phyloP scores from a whole-genome alignment of 345 rosid genomes.

The Eucalyptus erythrocorys region DNA sequence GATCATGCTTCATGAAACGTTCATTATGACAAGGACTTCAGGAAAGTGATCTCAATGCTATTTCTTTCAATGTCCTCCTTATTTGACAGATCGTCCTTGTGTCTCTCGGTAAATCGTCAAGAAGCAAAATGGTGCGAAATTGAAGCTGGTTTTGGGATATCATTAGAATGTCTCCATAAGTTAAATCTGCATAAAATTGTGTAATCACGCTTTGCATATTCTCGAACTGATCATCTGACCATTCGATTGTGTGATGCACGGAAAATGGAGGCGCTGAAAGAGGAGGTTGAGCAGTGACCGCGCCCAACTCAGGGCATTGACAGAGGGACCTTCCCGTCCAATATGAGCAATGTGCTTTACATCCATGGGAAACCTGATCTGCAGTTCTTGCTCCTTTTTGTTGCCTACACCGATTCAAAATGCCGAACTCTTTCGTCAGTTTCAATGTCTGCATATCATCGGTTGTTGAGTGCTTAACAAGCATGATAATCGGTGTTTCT shows the following conservation, averaged over 20 bases:
- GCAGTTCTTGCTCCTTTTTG: constrained; percentile 41
- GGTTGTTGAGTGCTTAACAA: neutral
- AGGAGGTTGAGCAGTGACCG: neutral
- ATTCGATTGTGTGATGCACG: neutral
- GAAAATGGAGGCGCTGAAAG: too few relatives aligned
- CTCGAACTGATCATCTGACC: neutral
- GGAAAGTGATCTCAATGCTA: neutral
- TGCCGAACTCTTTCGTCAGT: neutral
- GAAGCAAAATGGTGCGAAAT: neutral
- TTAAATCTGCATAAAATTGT: neutral
- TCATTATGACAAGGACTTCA: neutral
- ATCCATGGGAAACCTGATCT: constrained; percentile 74
- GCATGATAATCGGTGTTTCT: neutral
- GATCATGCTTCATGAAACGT: neutral
- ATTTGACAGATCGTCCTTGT: neutral
- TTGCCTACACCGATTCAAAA: constrained; percentile 14
- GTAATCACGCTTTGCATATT: neutral
- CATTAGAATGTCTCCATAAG: neutral
- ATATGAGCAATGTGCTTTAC: constrained; percentile 81
- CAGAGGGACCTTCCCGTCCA: constrained; percentile 54
- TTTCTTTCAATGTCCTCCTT: neutral
- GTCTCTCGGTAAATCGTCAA: neutral
- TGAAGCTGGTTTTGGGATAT: neutral
- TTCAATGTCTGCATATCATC: neutral
- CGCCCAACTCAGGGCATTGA: constrained; percentile 60